Evolutionary conservation across 1,284 basidiomycete species (phyloP), one percentile per base, ranked within the genome.

Genomic region (Ganoderma meredithae): DNA sequence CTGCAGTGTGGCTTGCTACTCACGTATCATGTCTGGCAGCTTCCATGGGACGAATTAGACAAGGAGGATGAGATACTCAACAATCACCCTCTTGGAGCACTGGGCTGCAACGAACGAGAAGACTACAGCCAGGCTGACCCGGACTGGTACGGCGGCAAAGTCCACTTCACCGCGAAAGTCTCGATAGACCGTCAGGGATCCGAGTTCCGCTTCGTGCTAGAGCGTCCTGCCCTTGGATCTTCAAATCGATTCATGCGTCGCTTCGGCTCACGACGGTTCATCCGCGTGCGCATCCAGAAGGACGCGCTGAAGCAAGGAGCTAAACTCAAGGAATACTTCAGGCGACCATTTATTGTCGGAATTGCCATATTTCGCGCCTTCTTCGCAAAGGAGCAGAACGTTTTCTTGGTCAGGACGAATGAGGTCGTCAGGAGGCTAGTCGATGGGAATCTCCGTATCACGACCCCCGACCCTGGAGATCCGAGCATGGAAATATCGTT

Each of bases 21-120:
- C 39, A 63, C 17, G 8, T 22, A 10, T 22, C 4, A 12, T 31
- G 15, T 22, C 2, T 12, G n/a, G 10, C 53, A 83, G 81, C 69
- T 67, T 2, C 82, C 82, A 0, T 84, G 82, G 81, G 64, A 64
- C 6, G 81, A 83, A 64, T 75, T 83, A 0, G 83, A 84, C 64
- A 43, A 36, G 9, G 83, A 84, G 65, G 74, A 76, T 5, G 22
- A 47, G 0, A 74, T 75, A 0, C 72, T 82, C 4, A 31, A 17
- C 6, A n/a, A 65, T 0, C 60, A 79, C 61, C 76, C 72, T 0
- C 64, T 69, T 8, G 73, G 75, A 9, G 76, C 73, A 6, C 70
- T 82, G 13, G 81, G 81, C 0, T 76, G 77, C 64, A 73, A 74
- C 49, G 70, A 69, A 1, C 55, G 67, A 27, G 52, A 71, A 17